Percentiles rank a stretch among this genome's conserved stretches.
phyloP scores from a whole-genome alignment of 257 asterid species.

The Solanum pimpinellifolium region DNA sequence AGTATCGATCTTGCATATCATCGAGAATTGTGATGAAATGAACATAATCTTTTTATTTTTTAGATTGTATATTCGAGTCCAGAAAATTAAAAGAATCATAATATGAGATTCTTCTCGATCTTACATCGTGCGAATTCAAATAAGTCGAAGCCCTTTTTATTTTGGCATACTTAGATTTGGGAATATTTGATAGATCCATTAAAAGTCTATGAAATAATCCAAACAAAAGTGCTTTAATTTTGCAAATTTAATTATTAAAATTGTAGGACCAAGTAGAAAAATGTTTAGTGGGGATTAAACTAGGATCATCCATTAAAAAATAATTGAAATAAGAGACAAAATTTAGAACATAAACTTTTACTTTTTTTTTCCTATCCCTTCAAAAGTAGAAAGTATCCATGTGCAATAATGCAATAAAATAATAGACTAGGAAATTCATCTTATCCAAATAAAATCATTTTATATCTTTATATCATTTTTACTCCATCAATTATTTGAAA shows the following conservation, averaged over 20 bases:
- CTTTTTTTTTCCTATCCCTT: neutral
- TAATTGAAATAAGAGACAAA: neutral
- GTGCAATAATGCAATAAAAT: neutral
- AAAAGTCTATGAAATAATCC: neutral
- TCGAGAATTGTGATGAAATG: neutral
- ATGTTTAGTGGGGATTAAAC: neutral
- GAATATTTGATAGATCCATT: neutral
- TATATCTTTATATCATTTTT: neutral
- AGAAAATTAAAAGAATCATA: neutral
- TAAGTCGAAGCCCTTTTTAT: neutral
- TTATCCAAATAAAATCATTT: neutral
- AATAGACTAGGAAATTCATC: neutral
- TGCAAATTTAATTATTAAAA: neutral
- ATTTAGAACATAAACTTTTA: too few species aligned
- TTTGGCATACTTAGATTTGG: conserved; percentile 3
- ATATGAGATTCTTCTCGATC: neutral
- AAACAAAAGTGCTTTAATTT: neutral
- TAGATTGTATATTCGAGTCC: neutral
- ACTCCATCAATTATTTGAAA: neutral
- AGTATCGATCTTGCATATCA: neutral
- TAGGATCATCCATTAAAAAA: neutral
- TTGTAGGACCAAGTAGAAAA: neutral
- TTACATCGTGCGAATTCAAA: neutral
- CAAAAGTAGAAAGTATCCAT: neutral
- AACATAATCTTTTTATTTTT: neutral